Base-by-base conservation (phyloP, 2,329 filamentous ascomycete species). In the Trichophyton benhamiae region DNA sequence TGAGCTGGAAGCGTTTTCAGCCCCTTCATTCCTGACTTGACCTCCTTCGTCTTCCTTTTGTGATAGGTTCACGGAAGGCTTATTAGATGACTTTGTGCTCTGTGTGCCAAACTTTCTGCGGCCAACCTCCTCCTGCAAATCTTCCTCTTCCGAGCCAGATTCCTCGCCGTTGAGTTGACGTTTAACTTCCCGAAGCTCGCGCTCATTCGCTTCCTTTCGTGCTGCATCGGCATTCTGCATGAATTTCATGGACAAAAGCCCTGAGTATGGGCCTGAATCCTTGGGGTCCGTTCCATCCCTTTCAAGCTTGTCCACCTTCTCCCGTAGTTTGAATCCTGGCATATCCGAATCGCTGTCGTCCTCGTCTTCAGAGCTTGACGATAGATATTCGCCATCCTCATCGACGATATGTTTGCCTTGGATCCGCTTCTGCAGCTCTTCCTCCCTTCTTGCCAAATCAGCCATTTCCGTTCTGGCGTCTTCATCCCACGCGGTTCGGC, bases 211-310 rank as follows among this genome's bases (percentile, higher is more conserved):
- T 65, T 87, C 83, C 72, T 87, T 91, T 68, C 85, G 84, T 42
- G 85, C 80, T 30, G 87, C 87, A 69, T 96, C 91, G 1, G 91
- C 89, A 66, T 87, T 90, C 68, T 87, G 85, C 94, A 99, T 97
- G 72, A 99, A 99, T 64, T 89, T 89, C 87, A 99, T 90, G 59
- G 83, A 82, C 74, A 89, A 85, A 5, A 99, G 77, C 67, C 84
- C 87, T 13, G 86, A 86, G 66, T 82, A 79, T 0, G 82, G 82
- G 17, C 71, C 71, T 42, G 72, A 72, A 36, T 71, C 72, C 46
- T 70, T 69, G 1, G 71, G 71, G 74, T 15, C 76, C 76, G 5
- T 72, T 63, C 76, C 77, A 57, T 80, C 75, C 64, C 81, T 71
- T 44, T 75, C 75, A 11, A 84, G 70, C 41, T 78, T 75, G 42